Evolutionary conservation across 2,329 filamentous ascomycete genomes (phyloP), one percentile per base, ranked within the genome.

Genomic region (Ustilaginoidea virens): DNA sequence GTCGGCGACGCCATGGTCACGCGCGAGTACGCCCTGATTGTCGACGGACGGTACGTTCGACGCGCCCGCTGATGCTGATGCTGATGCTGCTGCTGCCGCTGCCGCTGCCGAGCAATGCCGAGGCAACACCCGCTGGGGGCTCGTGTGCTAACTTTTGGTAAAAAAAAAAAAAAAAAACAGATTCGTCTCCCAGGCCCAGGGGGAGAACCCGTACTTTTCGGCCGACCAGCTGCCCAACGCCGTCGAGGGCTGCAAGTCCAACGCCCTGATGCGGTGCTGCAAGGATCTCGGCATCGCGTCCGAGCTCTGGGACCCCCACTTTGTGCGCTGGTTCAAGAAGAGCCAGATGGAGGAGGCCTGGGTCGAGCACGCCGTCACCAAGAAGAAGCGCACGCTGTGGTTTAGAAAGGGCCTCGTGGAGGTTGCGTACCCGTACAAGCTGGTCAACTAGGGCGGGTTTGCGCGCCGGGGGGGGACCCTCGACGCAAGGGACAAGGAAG

Each of bases 221-320:
- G 69, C 82, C 19, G 86, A 94, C 42, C 79, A 80, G 31, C 85
- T 98, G 38, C 85, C 90, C 16, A 93, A 86, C 2, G 86, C 90
- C 7, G 86, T 86, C 35, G 90, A 98, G 57, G 90, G 90, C 30
- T 92, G 85, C 66, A 94, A 94, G 58, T 93, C 85, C 37, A 98
- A 98, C 50, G 90, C 90, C 9, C 66, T 98, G 40, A 92, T 96
- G 75, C 80, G 90, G 33, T 96, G 87, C 67, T 96, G 90, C 64
- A 98, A 98, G 61, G 90, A 98, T 53, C 60, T 98, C 18, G 90
- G 90, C 20, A 80, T 98, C 39, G 90, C 83, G 2, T 86, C 79
- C 39, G 90, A 98, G 56, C 68, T 98, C 13, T 98, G 90, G 90
- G 90, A 98, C 58, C 90, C 90, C 20, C 64, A 80, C 31, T 98